Percentiles rank a stretch among this genome's conserved stretches.
These are phyloP conservation scores for Phaffia tasmanica DNA, from an alignment of 768 basidiomycete genomes.

Conservation along the genomic window DNA sequence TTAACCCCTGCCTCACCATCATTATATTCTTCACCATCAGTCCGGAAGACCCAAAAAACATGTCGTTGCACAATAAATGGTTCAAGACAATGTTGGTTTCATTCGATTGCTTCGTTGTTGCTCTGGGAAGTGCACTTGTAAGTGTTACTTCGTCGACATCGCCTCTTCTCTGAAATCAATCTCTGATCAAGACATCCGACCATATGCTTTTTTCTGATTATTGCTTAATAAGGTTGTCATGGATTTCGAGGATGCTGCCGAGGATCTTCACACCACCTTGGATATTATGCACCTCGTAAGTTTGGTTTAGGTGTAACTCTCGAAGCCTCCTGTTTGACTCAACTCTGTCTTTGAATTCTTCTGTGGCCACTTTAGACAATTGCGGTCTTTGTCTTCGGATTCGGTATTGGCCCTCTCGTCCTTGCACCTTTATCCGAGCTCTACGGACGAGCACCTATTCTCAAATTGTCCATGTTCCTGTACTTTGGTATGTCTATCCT, in stretches of 20 bases:
- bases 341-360: background rate
- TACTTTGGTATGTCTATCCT: conserved; percentile 27
- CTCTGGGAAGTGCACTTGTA: conserved; percentile 28
- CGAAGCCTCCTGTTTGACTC: background rate
- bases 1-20: background rate
- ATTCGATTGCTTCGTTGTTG: conserved; percentile 32
- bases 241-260: conserved; percentile 29
- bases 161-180: background rate
- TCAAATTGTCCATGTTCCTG: conserved; percentile 30
- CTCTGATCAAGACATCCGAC: conserved; percentile 26
- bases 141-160: conserved; percentile 1
- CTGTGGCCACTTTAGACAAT: background rate
- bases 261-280: conserved; percentile 28
- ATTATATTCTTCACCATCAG: background rate
- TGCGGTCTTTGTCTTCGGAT: conserved; percentile 27
- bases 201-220: conserved; percentile 30
- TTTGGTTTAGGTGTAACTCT: background rate
- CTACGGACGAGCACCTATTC: conserved; percentile 32
- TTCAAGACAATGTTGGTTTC: conserved; percentile 24
- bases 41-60: too few relatives aligned
- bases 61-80: conserved; percentile 2
- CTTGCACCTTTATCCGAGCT: conserved; percentile 35
- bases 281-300: conserved; percentile 27
- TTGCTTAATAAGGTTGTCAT: conserved; percentile 6
- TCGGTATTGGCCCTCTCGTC: conserved; percentile 35